Evolutionary conservation across 2,329 filamentous ascomycete genomes (phyloP), one percentile per base, ranked within the genome.

Genomic region (Cytospora mali): DNA sequence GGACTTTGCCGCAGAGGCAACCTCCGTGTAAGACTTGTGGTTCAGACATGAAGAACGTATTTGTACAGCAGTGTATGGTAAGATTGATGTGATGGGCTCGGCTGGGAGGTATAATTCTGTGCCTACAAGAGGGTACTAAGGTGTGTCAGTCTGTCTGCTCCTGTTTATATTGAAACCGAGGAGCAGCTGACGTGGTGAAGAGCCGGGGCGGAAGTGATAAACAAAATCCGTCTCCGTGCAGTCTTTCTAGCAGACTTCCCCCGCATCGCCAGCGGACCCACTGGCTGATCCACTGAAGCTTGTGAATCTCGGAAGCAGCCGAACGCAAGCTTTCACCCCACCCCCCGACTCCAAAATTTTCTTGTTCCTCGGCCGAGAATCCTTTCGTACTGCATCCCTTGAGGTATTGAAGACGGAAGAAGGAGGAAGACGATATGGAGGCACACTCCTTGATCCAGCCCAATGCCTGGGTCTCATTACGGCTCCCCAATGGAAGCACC

Each of bases 391-490:
- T 16, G 31, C 14, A 27, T 29, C 46, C 5, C 35, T 39, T n/a
- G n/a, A 46, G 42, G 42, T 11, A 46, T 23, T 11, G 42, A 46
- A 33, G 31, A 33, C 31, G n/a, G n/a, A n/a, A n/a, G n/a, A n/a
- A n/a, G 21, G 46, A 48, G 62, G 33, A 28, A 33, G 29, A 25
- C 16, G 62, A 46, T 11, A 65, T 66, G 62, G 62, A 48, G 39
- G 79, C 80, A 78, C 73, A 77, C 59, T 77, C 76, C 4, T 65
- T 82, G 25, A 77, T 86, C 21, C 78, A 84, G 69, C 83, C 85
- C 66, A 79, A 88, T 72, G 78, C 81, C 62, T 89, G 86, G 86
- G 82, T 85, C 10, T 82, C 79, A 52, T 74, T 89, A 53, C 79
- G 81, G 71, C 78, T 88, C 11, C 84, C 86, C 6, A 87, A 85